Evolutionary conservation across 441 rosid species (phyloP).

Genomic region (Croton laevigatus): DNA sequence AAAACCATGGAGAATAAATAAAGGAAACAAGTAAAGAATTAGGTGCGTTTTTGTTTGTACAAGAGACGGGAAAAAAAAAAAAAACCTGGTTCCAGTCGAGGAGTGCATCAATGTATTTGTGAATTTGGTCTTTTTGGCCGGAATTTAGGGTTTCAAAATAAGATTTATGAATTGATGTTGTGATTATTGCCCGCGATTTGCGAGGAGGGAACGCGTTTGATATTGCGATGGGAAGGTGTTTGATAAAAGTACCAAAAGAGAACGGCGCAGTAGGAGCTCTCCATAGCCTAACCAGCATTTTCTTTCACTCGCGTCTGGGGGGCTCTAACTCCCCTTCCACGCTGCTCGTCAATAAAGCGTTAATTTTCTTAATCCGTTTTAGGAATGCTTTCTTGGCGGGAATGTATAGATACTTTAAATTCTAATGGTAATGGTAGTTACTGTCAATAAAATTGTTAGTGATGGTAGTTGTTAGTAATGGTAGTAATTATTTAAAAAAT

Average conservation of each 20-base stretch:
- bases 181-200: slow-evolving; percentile 18
- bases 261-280: slow-evolving; percentile 20
- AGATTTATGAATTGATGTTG: slow-evolving; percentile 19
- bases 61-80: slow-evolving; percentile 21
- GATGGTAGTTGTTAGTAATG: too few relatives aligned
- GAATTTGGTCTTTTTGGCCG: slow-evolving; percentile 60
- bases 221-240: slow-evolving; percentile 48
- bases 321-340: neutral
- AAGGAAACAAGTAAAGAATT: neutral
- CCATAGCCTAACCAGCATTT: slow-evolving; percentile 33
- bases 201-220: slow-evolving; percentile 19
- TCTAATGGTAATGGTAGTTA: too few relatives aligned
- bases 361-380: neutral
- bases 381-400: neutral
- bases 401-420: too few relatives aligned
- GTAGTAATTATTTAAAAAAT: too few relatives aligned
- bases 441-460: too few relatives aligned
- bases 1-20: neutral
- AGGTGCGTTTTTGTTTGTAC: neutral
- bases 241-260: slow-evolving; percentile 57
- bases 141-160: slow-evolving; percentile 47
- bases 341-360: neutral
- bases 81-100: slow-evolving; percentile 77
- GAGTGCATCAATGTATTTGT: slow-evolving; percentile 58
- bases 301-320: slow-evolving; percentile 12